phyloP scores from a whole-genome alignment of 2,329 filamentous ascomycete genomes.

The Alternaria gansuensis region DNA sequence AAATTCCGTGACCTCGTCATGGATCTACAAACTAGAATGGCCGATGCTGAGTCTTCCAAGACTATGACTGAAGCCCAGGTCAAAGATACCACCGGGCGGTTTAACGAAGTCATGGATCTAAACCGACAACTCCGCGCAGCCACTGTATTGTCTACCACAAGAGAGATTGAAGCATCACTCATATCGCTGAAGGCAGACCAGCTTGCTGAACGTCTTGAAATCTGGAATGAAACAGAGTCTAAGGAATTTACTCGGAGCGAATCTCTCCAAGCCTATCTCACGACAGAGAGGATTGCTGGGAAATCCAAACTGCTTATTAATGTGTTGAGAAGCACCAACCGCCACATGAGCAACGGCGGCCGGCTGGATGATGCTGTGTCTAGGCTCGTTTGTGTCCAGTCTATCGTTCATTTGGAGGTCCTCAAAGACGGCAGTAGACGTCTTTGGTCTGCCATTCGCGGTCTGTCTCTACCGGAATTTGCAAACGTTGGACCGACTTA shows the following conservation, averaged over 20 bases:
- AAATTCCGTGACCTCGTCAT: slow-evolving; percentile 90
- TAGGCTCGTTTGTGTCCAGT: slow-evolving; percentile 69
- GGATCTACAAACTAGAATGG: slow-evolving; percentile 83
- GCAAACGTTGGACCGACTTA: slow-evolving; percentile 78
- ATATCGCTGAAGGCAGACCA: slow-evolving; percentile 88
- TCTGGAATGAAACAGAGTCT: slow-evolving; percentile 62
- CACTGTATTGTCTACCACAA: slow-evolving; percentile 89
- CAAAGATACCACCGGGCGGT: slow-evolving; percentile 86
- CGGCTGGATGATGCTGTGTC: slow-evolving; percentile 81
- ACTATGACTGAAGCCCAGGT: slow-evolving; percentile 93
- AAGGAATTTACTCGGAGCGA: slow-evolving; percentile 75
- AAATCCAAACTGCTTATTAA: slow-evolving; percentile 66
- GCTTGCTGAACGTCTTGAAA: slow-evolving; percentile 84
- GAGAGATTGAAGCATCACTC: slow-evolving; percentile 91
- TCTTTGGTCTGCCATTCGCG: slow-evolving; percentile 80
- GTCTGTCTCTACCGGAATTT: slow-evolving; percentile 81
- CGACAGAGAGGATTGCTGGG: slow-evolving; percentile 87
- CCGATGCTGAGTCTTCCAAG: slow-evolving; percentile 91
- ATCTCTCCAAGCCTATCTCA: slow-evolving; percentile 85
- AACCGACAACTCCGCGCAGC: slow-evolving; percentile 94
- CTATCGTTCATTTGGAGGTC: slow-evolving; percentile 85
- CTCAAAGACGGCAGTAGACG: slow-evolving; percentile 83
- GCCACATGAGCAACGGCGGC: slow-evolving; percentile 72
- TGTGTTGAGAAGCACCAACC: slow-evolving; percentile 38
- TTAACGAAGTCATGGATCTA: slow-evolving; percentile 93